Base-by-base conservation (phyloP, 257 asterid genomes). In the Perilla frutescens region DNA sequence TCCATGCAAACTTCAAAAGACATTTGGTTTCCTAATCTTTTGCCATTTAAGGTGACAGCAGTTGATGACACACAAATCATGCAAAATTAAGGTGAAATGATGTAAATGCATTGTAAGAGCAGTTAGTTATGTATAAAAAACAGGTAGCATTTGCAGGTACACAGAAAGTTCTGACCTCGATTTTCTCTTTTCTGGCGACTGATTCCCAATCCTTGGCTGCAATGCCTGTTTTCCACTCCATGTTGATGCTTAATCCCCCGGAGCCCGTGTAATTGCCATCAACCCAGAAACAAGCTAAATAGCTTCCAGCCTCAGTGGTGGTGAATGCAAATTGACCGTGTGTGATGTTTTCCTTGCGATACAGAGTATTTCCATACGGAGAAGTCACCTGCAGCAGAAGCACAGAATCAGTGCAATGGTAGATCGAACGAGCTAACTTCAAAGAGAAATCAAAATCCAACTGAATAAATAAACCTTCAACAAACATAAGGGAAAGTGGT, bases 121-220 rank as follows among this genome's bases (percentile, higher is more conserved):
- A 20, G 26, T 20, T 20, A 20, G 26, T 20, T 20, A 20, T 20
- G 26, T 20, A 20, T 20, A 20, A 20, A 20, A 15, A 50, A 13
- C n/a, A 11, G 8, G n/a, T 34, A 62, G 36, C 29, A 34, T 55
- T 65, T 61, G 59, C 15, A 62, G 2, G 39, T 20, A 32, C 56
- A 55, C 58, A 26, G 13, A n/a, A 43, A 41, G 72, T 60, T 49
- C 76, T 73, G 77, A 81, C 91, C 91, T 87, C 87, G 60, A 87
- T 66, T 63, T 81, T 84, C 39, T 87, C 89, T 56, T 80, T 87
- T 72, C 79, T 80, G 13, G 89, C 91, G 26, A 84, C 84, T 15
- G 85, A 79, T 8, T 83, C 88, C 91, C 91, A 86, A 62, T 86
- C 91, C 71, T 84, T 86, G 4, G 89, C 89, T 51, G 89, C 87